These are phyloP conservation scores for Margaritispora aquatica DNA, from an alignment of 495 filamentous ascomycete genomes.

Conservation along the genomic window DNA sequence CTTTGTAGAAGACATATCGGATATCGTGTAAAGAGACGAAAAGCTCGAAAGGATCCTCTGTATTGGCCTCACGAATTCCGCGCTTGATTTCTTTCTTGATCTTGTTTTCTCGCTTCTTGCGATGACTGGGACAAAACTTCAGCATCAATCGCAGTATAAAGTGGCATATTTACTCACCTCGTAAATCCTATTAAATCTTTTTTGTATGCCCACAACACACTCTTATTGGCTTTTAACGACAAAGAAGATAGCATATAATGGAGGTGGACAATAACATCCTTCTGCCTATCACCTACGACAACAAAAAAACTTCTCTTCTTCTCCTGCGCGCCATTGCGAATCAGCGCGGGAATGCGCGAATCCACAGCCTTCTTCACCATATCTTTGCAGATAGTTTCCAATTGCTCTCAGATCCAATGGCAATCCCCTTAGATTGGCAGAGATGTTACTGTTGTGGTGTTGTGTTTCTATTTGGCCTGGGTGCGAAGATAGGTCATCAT, in stretches of 20 bases:
- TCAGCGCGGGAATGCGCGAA: conserved; percentile 90
- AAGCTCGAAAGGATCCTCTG: conserved; percentile 94
- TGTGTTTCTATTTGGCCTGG: no score
- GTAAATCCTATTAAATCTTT: conserved; percentile 94
- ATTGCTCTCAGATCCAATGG: no score
- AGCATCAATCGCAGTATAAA: background rate
- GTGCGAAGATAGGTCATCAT: no score
- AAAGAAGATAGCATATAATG: conserved; percentile 88
- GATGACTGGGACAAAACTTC: conserved; percentile 50
- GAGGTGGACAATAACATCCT: conserved; percentile 94
- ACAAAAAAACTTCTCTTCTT: conserved; percentile 98
- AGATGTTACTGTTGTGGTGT: no score
- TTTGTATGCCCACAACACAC: conserved; percentile 98
- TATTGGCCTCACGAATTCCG: conserved; percentile 89
- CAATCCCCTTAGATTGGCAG: no score
- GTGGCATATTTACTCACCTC: no score
- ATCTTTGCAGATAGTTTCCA: no score
- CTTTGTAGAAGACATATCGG: conserved; percentile 99
- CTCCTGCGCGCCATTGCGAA: conserved; percentile 91
- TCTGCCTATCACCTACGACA: conserved; percentile 89
- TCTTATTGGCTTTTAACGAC: conserved; percentile 94
- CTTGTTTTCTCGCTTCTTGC: conserved; percentile 95
- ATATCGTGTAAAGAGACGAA: conserved; percentile 97
- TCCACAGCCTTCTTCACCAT: no score
- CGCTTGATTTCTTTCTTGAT: conserved; percentile 98